A percentile compares a stretch with the other conserved stretches of the same genome.
These are phyloP conservation scores for Santalum album DNA, from an alignment of 164 flowering plant genomes.

Conservation along the genomic window DNA sequence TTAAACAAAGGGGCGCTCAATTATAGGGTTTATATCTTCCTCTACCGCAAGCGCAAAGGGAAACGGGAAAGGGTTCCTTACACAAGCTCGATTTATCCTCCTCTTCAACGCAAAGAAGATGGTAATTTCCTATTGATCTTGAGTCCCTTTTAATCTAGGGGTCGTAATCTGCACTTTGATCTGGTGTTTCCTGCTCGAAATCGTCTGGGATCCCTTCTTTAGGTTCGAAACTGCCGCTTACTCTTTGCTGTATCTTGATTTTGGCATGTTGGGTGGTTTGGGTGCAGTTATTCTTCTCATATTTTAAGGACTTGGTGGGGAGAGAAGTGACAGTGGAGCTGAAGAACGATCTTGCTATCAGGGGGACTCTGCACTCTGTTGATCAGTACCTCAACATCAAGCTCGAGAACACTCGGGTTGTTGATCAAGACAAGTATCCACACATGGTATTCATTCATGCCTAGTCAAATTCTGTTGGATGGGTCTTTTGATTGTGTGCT, in stretches of 20 bases:
- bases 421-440: constrained; percentile 1
- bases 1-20: too few species aligned
- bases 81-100: too few species aligned
- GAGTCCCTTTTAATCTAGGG: too few species aligned
- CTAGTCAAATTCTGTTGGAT: constrained; percentile 4
- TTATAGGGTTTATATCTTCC: too few species aligned
- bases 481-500: neutral
- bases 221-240: too few species aligned
- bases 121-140: neutral
- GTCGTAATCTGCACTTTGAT: too few species aligned
- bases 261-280: neutral
- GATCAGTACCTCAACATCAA: constrained; percentile 96
- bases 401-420: constrained; percentile 18
- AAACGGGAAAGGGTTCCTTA: too few species aligned
- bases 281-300: constrained; percentile 5
- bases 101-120: neutral
- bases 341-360: constrained; percentile 89
- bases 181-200: too few species aligned
- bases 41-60: too few species aligned
- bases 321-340: constrained; percentile 92
- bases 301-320: constrained; percentile 82
- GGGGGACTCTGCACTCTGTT: constrained; percentile 88
- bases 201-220: neutral
- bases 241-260: neutral
- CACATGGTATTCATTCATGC: neutral